A percentile compares a stretch with the other conserved stretches of the same genome.
Conservation (phyloP, 306 rosid genomes). For the Dalbergia cochinchinensis region DNA sequence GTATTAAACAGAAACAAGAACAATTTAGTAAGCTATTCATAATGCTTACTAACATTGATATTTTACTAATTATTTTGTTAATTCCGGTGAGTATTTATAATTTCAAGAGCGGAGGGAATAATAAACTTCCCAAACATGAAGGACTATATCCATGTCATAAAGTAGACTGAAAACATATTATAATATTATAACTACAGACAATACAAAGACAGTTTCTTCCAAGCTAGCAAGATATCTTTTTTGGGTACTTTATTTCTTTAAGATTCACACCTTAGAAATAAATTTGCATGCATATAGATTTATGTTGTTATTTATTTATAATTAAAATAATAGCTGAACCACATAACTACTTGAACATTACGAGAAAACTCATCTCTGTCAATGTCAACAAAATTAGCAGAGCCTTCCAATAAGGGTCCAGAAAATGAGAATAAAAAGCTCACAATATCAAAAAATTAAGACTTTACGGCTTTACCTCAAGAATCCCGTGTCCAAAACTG, state of each 20-base stretch:
- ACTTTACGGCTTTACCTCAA: slow-evolving; percentile 78
- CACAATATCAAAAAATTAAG: background rate
- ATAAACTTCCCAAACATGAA: background rate
- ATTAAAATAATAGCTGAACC: background rate
- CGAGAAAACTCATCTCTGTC: background rate
- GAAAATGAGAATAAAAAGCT: background rate
- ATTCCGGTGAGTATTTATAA: too few relatives aligned
- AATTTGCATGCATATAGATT: background rate
- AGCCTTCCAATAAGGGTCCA: background rate
- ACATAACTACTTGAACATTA: background rate
- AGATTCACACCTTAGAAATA: background rate
- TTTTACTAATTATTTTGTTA: too few relatives aligned
- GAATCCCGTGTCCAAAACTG: slow-evolving; percentile 96
- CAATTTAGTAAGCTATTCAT: too few relatives aligned
- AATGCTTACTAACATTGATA: too few relatives aligned
- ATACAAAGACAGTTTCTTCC: too few relatives aligned
- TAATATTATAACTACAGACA: background rate
- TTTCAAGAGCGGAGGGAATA: background rate
- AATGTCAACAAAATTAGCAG: too few relatives aligned
- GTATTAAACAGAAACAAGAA: too few relatives aligned
- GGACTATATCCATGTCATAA: slow-evolving; percentile 1
- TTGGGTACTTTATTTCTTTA: background rate
- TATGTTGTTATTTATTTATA: background rate
- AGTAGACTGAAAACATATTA: background rate
- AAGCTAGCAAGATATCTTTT: slow-evolving; percentile 7